Conservation (phyloP, 148 eudicot genomes). For the Rhododendron molle region DNA sequence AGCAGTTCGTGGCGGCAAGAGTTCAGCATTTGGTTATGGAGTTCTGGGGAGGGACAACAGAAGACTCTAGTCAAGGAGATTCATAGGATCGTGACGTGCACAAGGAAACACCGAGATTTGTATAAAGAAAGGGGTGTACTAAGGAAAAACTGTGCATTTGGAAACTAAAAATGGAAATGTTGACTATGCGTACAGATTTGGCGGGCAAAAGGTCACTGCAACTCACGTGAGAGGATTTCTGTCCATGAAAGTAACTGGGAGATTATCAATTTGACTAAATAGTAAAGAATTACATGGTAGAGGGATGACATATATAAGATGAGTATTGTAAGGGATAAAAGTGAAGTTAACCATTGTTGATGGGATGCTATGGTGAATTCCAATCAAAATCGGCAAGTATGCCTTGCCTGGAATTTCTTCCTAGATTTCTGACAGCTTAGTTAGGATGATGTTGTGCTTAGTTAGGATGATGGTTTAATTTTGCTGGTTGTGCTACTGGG, state of each 20-base stretch:
- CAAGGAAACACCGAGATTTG: too few species aligned
- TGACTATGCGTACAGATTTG: too few species aligned
- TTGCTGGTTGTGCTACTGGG: background rate
- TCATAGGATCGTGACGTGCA: too few species aligned
- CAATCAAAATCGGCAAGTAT: background rate
- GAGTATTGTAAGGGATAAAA: background rate
- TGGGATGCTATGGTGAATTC: background rate
- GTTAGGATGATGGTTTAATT: background rate
- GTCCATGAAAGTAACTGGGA: background rate
- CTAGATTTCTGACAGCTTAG: background rate
- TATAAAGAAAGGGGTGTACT: too few species aligned
- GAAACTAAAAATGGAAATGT: too few species aligned
- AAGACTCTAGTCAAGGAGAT: too few species aligned
- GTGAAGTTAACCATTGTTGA: background rate
- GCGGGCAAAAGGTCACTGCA: too few species aligned
- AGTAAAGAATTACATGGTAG: background rate
- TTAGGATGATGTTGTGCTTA: background rate
- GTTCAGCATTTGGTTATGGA: too few species aligned
- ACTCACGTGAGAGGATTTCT: background rate
- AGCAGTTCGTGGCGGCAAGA: too few species aligned
- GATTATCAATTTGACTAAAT: background rate
- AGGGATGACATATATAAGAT: background rate
- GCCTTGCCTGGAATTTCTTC: background rate
- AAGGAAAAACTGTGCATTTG: too few species aligned
- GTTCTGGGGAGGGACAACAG: too few species aligned